These are phyloP conservation scores for Trametes sanguinea DNA, from an alignment of 768 basidiomycete genomes.

Conservation along the genomic window DNA sequence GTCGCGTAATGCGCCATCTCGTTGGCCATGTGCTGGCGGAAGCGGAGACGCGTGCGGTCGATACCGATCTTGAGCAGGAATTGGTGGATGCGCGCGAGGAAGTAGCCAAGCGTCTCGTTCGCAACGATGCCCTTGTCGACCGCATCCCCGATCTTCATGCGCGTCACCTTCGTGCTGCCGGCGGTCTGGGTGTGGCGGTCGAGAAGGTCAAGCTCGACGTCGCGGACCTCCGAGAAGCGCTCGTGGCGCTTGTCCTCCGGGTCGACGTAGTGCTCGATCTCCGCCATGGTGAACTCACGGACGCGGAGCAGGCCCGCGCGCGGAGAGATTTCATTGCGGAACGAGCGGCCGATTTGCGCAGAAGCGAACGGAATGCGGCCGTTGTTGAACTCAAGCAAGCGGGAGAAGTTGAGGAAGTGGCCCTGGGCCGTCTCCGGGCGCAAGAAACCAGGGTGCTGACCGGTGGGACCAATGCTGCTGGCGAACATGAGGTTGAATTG, in stretches of 20 bases:
- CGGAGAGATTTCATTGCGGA: slow-evolving; percentile 98
- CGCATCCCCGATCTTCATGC: slow-evolving; percentile 85
- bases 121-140: slow-evolving; percentile 86
- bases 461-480: slow-evolving; percentile 95
- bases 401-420: slow-evolving; percentile 97
- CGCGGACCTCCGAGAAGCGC: slow-evolving; percentile 79
- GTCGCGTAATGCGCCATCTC: slow-evolving; percentile 99
- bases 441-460: slow-evolving; percentile 93
- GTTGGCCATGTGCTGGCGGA: slow-evolving; percentile 98
- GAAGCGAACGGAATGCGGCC: slow-evolving; percentile 95
- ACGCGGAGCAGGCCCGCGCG: slow-evolving; percentile 95
- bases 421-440: slow-evolving; percentile 99
- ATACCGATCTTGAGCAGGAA: slow-evolving; percentile 93
- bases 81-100: slow-evolving; percentile 87
- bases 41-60: slow-evolving; percentile 77
- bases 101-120: slow-evolving; percentile 98
- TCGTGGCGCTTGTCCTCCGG: slow-evolving; percentile 87
- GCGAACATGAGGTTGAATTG: slow-evolving; percentile 99
- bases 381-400: slow-evolving; percentile 97
- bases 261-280: slow-evolving; percentile 99
- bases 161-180: slow-evolving; percentile 63
- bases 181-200: slow-evolving; percentile 81
- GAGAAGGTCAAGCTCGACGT: slow-evolving; percentile 74
- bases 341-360: slow-evolving; percentile 93
- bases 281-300: slow-evolving; percentile 99